These are phyloP conservation scores for Candida gigantensis DNA, from an alignment of 1,139 yeast genomes.

Conservation along the genomic window DNA sequence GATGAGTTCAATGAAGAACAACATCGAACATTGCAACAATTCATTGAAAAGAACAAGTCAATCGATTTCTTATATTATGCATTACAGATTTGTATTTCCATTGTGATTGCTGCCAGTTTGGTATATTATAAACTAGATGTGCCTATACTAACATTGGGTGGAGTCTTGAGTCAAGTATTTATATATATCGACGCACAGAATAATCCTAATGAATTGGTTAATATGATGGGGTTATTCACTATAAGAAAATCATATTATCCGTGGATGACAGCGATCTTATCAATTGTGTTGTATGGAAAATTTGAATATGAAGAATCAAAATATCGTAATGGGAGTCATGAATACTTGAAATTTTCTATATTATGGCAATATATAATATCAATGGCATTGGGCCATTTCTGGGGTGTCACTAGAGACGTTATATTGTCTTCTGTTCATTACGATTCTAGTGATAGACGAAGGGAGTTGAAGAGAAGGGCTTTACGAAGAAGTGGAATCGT, in stretches of 20 bases:
- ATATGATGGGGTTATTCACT: constrained; percentile 28
- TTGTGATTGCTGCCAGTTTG: constrained; percentile 20
- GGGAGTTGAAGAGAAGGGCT: constrained; percentile 16
- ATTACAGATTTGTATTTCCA: constrained; percentile 25
- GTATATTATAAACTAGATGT: constrained; percentile 19
- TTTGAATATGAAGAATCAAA: constrained; percentile 5
- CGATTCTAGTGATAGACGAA: constrained; percentile 20
- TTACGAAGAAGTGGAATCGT: constrained; percentile 16
- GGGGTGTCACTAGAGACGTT: constrained; percentile 39
- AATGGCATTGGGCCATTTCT: constrained; percentile 33
- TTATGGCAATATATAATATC: constrained; percentile 24
- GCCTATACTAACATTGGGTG: constrained; percentile 22
- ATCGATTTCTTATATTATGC: constrained; percentile 36
- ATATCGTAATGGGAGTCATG: constrained; percentile 1
- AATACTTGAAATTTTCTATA: constrained; percentile 1
- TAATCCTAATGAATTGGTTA: constrained; percentile 26
- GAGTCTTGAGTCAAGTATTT: constrained; percentile 26
- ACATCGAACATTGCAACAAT: constrained; percentile 15
- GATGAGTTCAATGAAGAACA: constrained; percentile 20
- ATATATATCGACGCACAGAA: constrained; percentile 33
- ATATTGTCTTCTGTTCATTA: constrained; percentile 22
- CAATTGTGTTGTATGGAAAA: constrained; percentile 17
- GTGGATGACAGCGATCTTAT: constrained; percentile 22
- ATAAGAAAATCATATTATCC: constrained; percentile 30
- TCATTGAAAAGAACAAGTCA: constrained; percentile 22